Percentiles rank a stretch among this genome's conserved stretches.
Conservation (phyloP, 345 rosid genomes). For the Kernera saxatilis region DNA sequence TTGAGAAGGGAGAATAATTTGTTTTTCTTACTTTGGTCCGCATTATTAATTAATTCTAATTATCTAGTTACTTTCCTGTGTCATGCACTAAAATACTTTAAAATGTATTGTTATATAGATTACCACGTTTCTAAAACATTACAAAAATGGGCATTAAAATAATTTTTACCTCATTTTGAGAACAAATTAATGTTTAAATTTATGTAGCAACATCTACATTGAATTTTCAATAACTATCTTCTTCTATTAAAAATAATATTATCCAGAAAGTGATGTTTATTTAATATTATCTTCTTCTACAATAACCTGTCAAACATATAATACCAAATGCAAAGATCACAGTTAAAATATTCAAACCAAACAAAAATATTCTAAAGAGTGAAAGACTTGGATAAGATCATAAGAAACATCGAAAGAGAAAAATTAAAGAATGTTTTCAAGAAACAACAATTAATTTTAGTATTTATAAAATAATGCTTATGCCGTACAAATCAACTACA, state of each 20-base stretch:
- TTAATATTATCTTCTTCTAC: neutral
- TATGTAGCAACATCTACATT: neutral
- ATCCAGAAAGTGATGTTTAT: neutral
- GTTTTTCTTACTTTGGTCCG: neutral
- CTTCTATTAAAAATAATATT: neutral
- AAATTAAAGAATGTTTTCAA: neutral
- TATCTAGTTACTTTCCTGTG: neutral
- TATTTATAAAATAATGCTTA: slow-evolving; percentile 3
- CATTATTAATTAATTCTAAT: neutral
- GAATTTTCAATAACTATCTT: slow-evolving; percentile 9
- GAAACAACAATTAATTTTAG: slow-evolving; percentile 10
- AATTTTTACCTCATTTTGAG: neutral
- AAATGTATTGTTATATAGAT: neutral
- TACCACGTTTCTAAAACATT: neutral
- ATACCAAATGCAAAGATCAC: neutral
- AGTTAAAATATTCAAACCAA: neutral
- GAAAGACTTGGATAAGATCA: neutral
- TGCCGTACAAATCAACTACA: slow-evolving; percentile 22
- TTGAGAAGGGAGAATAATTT: neutral
- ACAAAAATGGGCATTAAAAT: neutral
- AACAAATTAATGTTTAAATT: neutral
- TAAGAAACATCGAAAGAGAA: neutral
- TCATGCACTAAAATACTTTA: neutral
- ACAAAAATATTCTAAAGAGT: neutral
- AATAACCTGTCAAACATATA: slow-evolving; percentile 14